A percentile compares a stretch with the other conserved stretches of the same genome.
phyloP scores from a whole-genome alignment of 108 stramenopile genomes.

The Conticribra guillardii region DNA sequence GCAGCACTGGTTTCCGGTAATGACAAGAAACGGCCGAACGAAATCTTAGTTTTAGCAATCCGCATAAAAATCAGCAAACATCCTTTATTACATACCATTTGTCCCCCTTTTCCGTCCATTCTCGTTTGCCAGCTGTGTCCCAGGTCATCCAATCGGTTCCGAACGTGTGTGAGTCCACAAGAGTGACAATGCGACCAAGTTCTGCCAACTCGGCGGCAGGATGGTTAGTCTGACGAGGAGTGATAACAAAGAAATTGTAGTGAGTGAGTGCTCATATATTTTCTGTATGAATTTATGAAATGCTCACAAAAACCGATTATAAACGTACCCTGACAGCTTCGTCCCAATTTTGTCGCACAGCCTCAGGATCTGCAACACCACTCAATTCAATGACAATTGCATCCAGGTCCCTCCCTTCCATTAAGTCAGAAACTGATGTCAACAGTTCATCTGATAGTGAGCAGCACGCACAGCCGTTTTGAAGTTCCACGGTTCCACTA shows the following conservation, averaged over 20 bases:
- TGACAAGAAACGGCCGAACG: constrained; percentile 1
- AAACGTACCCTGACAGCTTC: constrained; percentile 30
- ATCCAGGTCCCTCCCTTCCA: constrained; percentile 63
- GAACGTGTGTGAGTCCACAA: constrained; percentile 87
- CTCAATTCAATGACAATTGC: constrained; percentile 91
- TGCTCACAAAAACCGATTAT: too few species aligned
- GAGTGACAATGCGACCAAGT: constrained; percentile 76
- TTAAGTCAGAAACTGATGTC: constrained; percentile 51
- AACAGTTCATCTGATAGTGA: constrained; percentile 88
- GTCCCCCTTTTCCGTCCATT: constrained; percentile 62
- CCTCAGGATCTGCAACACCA: constrained; percentile 91
- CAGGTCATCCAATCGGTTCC: constrained; percentile 86
- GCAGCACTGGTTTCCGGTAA: constrained; percentile 49
- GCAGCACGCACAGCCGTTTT: constrained; percentile 74
- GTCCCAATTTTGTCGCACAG: constrained; percentile 81
- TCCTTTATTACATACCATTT: constrained; percentile 45
- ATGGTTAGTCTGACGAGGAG: constrained; percentile 30
- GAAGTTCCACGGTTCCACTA: constrained; percentile 58
- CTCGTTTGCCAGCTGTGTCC: constrained; percentile 51
- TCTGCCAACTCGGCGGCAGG: constrained; percentile 61
- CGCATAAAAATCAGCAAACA: background rate
- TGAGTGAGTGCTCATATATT: too few species aligned
- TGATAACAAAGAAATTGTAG: too few species aligned
- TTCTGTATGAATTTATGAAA: too few species aligned
- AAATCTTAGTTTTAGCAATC: background rate